A percentile compares a stretch with the other conserved stretches of the same genome.
phyloP scores from a whole-genome alignment of 2,329 filamentous ascomycete species.

The Curvularia sp. region DNA sequence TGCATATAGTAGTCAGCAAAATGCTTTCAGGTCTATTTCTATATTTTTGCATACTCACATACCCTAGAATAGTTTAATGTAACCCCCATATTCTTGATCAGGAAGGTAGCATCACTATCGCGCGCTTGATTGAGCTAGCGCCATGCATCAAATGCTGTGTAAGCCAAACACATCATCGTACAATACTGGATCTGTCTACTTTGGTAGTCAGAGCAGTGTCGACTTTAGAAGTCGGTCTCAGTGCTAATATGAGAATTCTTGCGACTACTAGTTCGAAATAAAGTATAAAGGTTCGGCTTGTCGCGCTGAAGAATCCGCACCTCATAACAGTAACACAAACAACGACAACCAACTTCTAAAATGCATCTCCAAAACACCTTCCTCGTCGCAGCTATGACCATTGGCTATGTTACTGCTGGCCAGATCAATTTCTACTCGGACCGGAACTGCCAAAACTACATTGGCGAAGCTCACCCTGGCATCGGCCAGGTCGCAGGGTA shows the following conservation, averaged over 20 bases:
- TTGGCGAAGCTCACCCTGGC: conserved; percentile 20
- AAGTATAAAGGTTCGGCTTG: neutral
- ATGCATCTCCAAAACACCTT: conserved; percentile 13
- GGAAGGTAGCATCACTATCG: neutral
- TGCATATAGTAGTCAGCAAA: neutral
- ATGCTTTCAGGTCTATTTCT: neutral
- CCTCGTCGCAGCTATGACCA: conserved; percentile 12
- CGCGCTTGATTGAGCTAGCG: neutral
- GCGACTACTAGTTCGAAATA: neutral
- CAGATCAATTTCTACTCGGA: conserved; percentile 33
- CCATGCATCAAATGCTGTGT: neutral
- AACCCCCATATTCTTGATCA: neutral
- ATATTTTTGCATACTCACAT: neutral
- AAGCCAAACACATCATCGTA: neutral
- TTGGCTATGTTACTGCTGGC: conserved; percentile 19
- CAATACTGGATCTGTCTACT: neutral
- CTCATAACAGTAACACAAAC: neutral
- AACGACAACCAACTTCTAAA: neutral
- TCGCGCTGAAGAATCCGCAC: neutral
- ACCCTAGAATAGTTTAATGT: neutral
- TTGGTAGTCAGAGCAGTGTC: neutral
- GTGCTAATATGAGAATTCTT: neutral
- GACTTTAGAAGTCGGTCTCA: neutral
- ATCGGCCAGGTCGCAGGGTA: conserved; percentile 20
- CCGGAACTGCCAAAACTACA: conserved; percentile 28